Evolutionary conservation across 2,329 filamentous ascomycete genomes (phyloP).

Genomic region (Cytospora paraplurivora): DNA sequence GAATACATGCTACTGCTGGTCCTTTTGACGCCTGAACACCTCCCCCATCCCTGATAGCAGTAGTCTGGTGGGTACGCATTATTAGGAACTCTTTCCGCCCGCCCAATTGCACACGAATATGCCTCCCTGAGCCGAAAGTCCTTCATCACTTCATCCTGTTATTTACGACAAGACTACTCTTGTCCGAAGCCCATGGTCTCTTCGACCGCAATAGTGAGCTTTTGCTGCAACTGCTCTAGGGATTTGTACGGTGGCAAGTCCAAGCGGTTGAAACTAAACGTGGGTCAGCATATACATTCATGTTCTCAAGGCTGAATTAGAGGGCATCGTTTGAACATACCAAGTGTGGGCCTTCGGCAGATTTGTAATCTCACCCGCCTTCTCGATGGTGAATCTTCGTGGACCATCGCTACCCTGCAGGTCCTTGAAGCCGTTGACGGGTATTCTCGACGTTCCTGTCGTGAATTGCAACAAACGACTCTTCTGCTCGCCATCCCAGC

Average conservation of each 20-base stretch:
- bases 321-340: slow-evolving; percentile 55
- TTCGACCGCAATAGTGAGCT: slow-evolving; percentile 95
- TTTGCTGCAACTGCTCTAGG: slow-evolving; percentile 80
- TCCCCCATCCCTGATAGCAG: slow-evolving; percentile 3
- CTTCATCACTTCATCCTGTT: not conserved
- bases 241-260: slow-evolving; percentile 93
- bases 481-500: slow-evolving; percentile 98
- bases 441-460: slow-evolving; percentile 95
- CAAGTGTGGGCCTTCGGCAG: slow-evolving; percentile 97
- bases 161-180: slow-evolving; percentile 62
- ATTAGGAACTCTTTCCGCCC: slow-evolving; percentile 5
- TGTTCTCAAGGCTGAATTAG: not conserved
- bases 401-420: slow-evolving; percentile 95
- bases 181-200: slow-evolving; percentile 99
- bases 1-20: slow-evolving; percentile 24
- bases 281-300: not conserved
- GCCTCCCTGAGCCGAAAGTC: not conserved
- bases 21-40: slow-evolving; percentile 27
- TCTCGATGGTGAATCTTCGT: slow-evolving; percentile 95
- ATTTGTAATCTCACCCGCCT: slow-evolving; percentile 87
- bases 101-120: not conserved
- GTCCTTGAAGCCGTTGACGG: slow-evolving; percentile 99
- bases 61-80: slow-evolving; percentile 15
- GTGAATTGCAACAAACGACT: slow-evolving; percentile 94
- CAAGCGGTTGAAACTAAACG: slow-evolving; percentile 85